A percentile compares a stretch with the other conserved stretches of the same genome.
These are phyloP conservation scores for Aureobasidium musti DNA, from an alignment of 2,329 filamentous ascomycete genomes.

Conservation along the genomic window DNA sequence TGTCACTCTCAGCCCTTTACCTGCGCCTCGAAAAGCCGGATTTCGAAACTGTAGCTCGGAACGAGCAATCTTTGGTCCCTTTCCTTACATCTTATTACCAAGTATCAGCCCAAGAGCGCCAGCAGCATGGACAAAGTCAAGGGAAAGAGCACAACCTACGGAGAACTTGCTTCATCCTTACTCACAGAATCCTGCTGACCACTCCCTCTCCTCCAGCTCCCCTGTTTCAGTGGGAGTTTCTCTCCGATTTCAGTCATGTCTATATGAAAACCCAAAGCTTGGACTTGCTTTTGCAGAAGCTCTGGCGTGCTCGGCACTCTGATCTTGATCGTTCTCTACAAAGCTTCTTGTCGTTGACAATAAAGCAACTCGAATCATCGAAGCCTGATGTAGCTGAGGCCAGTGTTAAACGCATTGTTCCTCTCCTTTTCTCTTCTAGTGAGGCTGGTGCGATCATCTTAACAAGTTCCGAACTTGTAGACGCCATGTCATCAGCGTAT, in stretches of 20 bases:
- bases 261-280: slow-evolving; percentile 66
- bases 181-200: slow-evolving; percentile 58
- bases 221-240: slow-evolving; percentile 65
- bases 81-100: slow-evolving; percentile 71
- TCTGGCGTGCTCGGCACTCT: slow-evolving; percentile 57
- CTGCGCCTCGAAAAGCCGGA: slow-evolving; percentile 65
- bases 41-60: slow-evolving; percentile 46
- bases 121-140: slow-evolving; percentile 8
- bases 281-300: slow-evolving; percentile 49
- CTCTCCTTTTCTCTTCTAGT: slow-evolving; percentile 63
- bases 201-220: slow-evolving; percentile 46
- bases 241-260: slow-evolving; percentile 66
- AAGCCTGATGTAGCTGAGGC: slow-evolving; percentile 59
- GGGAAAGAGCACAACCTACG: slow-evolving; percentile 56
- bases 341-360: slow-evolving; percentile 62
- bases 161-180: slow-evolving; percentile 65
- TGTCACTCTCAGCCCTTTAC: slow-evolving; percentile 65
- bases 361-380: slow-evolving; percentile 63
- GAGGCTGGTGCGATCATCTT: slow-evolving; percentile 65
- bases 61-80: slow-evolving; percentile 59
- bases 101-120: slow-evolving; percentile 43
- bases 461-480: slow-evolving; percentile 83
- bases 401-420: slow-evolving; percentile 61
- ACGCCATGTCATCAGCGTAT: slow-evolving; percentile 69
- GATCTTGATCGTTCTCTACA: slow-evolving; percentile 59